These are phyloP conservation scores for Cladosporium sp. DNA, from an alignment of 2,329 filamentous ascomycete genomes.

Conservation along the genomic window DNA sequence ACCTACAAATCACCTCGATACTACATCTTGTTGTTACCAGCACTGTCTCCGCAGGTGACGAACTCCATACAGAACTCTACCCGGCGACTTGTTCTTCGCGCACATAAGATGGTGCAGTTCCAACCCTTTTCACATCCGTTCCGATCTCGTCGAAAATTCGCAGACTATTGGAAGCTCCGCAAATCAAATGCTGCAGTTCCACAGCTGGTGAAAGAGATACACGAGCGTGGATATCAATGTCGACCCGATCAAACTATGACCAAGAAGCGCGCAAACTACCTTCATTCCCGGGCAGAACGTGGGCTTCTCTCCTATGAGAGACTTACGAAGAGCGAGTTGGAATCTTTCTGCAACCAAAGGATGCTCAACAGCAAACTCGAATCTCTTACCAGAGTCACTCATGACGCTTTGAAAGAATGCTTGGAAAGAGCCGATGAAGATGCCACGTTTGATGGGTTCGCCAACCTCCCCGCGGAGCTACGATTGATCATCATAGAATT, in stretches of 20 bases:
- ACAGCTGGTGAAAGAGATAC: not conserved
- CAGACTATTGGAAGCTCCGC: slow-evolving; percentile 1
- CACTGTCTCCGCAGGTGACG: too few species aligned
- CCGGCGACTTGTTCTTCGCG: too few species aligned
- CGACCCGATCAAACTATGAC: not conserved
- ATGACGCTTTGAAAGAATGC: not conserved
- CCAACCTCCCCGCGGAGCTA: not conserved
- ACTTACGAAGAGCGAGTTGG: not conserved
- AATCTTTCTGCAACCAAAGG: not conserved
- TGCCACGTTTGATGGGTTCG: not conserved
- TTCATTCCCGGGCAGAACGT: not conserved
- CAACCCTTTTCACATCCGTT: too few species aligned
- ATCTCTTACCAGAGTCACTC: too few species aligned
- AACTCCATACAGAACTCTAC: too few species aligned
- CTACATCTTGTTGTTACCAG: too few species aligned
- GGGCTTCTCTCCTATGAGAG: slow-evolving; percentile 1
- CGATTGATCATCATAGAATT: not conserved
- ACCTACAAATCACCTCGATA: too few species aligned
- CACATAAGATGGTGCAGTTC: too few species aligned
- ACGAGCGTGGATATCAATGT: not conserved
- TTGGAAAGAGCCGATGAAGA: slow-evolving; percentile 1
- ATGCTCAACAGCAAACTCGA: not conserved
- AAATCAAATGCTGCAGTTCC: not conserved
- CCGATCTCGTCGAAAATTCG: too few species aligned
- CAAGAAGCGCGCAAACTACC: not conserved